Evolutionary conservation across 164 flowering plant genomes (phyloP).

Genomic region (Sextonia rubra): DNA sequence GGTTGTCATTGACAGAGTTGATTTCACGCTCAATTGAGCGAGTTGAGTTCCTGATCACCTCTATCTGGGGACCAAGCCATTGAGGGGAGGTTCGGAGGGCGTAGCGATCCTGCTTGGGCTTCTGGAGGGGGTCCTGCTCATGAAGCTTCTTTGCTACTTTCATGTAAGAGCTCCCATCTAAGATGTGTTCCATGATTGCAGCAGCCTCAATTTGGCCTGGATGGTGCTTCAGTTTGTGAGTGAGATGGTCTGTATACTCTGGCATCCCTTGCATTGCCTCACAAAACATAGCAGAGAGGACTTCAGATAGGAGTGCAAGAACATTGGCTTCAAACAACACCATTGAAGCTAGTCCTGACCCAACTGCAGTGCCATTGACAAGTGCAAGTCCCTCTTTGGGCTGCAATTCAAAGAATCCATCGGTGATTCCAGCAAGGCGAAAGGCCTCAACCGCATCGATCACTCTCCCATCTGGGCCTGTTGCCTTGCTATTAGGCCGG

Average conservation of each 20-base stretch:
- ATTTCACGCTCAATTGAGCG: constrained; percentile 34
- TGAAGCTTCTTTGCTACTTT: constrained; percentile 26
- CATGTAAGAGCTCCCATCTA: constrained; percentile 32
- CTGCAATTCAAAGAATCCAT: constrained; percentile 28
- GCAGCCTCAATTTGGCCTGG: constrained; percentile 46
- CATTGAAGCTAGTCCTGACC: constrained; percentile 33
- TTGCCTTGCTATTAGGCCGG: constrained; percentile 28
- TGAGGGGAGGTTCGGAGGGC: constrained; percentile 42
- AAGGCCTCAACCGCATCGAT: constrained; percentile 27
- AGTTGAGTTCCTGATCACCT: constrained; percentile 35
- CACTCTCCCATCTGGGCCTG: constrained; percentile 17
- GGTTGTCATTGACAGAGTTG: constrained; percentile 41
- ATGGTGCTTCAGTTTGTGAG: constrained; percentile 41
- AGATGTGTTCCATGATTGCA: constrained; percentile 34
- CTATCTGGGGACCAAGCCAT: constrained; percentile 43
- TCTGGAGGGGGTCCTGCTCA: constrained; percentile 29
- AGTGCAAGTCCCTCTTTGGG: constrained; percentile 44
- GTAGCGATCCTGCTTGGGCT: constrained; percentile 40
- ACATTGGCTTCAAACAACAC: constrained; percentile 39
- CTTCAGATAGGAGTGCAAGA: constrained; percentile 25
- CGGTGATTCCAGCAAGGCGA: constrained; percentile 22
- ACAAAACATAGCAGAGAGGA: constrained; percentile 36
- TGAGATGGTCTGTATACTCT: constrained; percentile 34
- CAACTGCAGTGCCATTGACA: constrained; percentile 43
- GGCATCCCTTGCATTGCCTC: constrained; percentile 38